These are phyloP conservation scores for Plasmodium vinckei DNA, from an alignment of 169 alveolate species.

Conservation along the genomic window DNA sequence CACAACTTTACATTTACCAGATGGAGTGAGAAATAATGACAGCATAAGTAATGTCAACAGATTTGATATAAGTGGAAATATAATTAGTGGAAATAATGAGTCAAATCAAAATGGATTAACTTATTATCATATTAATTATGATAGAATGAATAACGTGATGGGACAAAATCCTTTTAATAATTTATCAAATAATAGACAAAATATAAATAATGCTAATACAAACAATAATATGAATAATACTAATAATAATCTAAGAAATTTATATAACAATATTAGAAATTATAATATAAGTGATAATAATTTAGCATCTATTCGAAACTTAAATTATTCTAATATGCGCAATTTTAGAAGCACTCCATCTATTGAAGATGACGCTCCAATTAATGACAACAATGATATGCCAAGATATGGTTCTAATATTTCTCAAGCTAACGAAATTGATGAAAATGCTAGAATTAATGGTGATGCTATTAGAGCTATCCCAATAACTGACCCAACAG, in stretches of 20 bases:
- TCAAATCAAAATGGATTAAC: background rate
- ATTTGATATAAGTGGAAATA: constrained; percentile 4
- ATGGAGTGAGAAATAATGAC: constrained; percentile 28
- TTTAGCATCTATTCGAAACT: constrained; percentile 7
- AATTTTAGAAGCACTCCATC: background rate
- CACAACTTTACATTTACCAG: constrained; percentile 19
- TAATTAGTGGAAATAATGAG: constrained; percentile 14
- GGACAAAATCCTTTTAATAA: constrained; percentile 12
- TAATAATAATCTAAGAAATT: constrained; percentile 46
- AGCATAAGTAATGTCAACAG: background rate
- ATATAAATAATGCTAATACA: background rate
- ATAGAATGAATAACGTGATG: constrained; percentile 24
- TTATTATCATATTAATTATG: constrained; percentile 37
- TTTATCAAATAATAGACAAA: constrained; percentile 23
- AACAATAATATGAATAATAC: constrained; percentile 4
- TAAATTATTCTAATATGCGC: background rate
- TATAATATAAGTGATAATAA: constrained; percentile 55
- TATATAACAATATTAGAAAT: constrained; percentile 65
- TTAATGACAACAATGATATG: background rate
- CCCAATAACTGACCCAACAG: background rate
- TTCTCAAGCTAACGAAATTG: background rate
- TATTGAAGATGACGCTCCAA: background rate
- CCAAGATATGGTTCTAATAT: background rate
- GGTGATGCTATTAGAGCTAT: background rate
- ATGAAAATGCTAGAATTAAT: background rate